phyloP scores from a whole-genome alignment of 2,329 filamentous ascomycete genomes.

The Triangularia verruculosa region DNA sequence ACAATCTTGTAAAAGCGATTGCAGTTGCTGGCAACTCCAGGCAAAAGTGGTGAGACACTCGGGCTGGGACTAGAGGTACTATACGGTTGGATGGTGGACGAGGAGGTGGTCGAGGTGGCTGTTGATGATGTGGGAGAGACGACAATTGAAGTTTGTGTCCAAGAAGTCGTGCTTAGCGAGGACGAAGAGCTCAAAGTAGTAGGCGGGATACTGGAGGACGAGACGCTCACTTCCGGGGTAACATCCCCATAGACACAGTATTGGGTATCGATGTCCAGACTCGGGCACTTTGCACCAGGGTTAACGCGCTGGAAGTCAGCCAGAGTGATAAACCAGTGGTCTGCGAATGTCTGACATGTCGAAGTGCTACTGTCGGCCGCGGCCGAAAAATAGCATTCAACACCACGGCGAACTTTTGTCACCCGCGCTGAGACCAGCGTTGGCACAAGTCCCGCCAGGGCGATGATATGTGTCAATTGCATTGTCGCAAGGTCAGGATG shows the following conservation, averaged over 20 bases:
- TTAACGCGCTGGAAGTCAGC: not conserved
- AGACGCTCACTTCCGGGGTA: too few species aligned
- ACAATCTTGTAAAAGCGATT: slow-evolving; percentile 16
- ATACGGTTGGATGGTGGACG: not conserved
- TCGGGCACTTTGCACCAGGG: not conserved
- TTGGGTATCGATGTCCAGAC: not conserved
- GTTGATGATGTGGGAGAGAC: too few species aligned
- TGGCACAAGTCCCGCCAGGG: not conserved
- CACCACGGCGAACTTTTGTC: too few species aligned
- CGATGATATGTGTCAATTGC: not conserved
- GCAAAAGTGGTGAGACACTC: not conserved
- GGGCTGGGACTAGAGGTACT: not conserved
- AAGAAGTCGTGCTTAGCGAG: not conserved
- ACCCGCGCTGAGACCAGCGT: too few species aligned
- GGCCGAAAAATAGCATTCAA: not conserved
- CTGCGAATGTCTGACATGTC: not conserved
- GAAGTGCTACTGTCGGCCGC: not conserved
- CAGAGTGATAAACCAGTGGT: not conserved
- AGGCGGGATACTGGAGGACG: not conserved
- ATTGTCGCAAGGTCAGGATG: not conserved
- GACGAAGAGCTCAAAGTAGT: too few species aligned
- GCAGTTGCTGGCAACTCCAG: slow-evolving; percentile 10
- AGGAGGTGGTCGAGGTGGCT: not conserved
- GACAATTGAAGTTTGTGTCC: not conserved
- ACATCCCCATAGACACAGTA: not conserved